A percentile compares a stretch with the other conserved stretches of the same genome.
Evolutionary conservation across 305 asterid genomes (phyloP).

Genomic region (Fraxinus dipetala): DNA sequence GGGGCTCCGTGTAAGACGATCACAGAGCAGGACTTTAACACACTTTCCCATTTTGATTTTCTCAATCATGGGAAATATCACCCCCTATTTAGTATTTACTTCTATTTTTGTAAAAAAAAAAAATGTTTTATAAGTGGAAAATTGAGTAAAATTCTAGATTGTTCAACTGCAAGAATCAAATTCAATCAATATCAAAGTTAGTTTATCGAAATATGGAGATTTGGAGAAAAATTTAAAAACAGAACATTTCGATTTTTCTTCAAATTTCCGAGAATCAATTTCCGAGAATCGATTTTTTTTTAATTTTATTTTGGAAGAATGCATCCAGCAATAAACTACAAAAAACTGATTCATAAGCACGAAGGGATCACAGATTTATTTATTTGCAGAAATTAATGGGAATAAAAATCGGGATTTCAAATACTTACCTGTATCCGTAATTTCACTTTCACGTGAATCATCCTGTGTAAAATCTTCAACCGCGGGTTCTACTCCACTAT

Average conservation of each 20-base stretch:
- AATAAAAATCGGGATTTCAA: background rate
- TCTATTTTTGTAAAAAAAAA: background rate
- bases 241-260: background rate
- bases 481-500: slow-evolving; percentile 51
- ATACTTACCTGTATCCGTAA: slow-evolving; percentile 66
- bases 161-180: background rate
- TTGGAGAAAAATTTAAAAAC: background rate
- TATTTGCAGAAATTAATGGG: background rate
- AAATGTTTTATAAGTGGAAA: background rate
- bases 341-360: background rate
- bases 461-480: slow-evolving; percentile 46
- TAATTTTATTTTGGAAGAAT: background rate
- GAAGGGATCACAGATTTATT: background rate
- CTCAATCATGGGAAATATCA: slow-evolving; percentile 14
- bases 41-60: background rate
- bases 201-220: background rate
- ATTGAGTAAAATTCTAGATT: background rate
- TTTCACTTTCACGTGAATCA: slow-evolving; percentile 55
- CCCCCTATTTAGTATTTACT: background rate
- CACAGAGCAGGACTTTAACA: slow-evolving; percentile 18
- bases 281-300: background rate
- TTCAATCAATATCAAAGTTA: background rate
- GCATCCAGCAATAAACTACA: background rate
- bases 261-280: background rate
- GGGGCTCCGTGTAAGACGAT: slow-evolving; percentile 24